phyloP scores from a whole-genome alignment of 1,284 basidiomycete species.

The Moniliophthora roreri region DNA sequence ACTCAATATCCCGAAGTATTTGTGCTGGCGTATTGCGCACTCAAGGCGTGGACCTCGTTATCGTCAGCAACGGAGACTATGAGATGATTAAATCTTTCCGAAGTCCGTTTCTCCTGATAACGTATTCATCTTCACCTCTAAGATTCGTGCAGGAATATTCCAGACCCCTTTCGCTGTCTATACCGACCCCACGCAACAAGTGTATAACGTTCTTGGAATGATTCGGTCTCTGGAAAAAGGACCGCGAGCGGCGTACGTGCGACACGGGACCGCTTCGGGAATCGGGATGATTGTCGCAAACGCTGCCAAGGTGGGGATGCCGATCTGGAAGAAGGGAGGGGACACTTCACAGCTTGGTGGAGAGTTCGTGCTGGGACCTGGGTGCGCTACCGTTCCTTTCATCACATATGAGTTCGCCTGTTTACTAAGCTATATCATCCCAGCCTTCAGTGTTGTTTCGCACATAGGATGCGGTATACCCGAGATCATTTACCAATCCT shows the following conservation, averaged over 20 bases:
- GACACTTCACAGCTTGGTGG: constrained; percentile 71
- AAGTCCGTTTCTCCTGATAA: background rate
- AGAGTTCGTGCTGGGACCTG: constrained; percentile 78
- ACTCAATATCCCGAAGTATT: constrained; percentile 43
- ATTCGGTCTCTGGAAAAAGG: constrained; percentile 41
- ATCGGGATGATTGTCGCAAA: constrained; percentile 62
- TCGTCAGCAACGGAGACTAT: constrained; percentile 70
- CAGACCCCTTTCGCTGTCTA: constrained; percentile 57
- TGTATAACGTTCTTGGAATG: constrained; percentile 72
- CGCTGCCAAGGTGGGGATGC: constrained; percentile 58
- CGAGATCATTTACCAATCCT: constrained; percentile 5
- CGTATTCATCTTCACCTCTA: background rate
- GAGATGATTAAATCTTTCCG: constrained; percentile 33
- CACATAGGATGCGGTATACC: constrained; percentile 12
- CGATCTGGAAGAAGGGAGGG: constrained; percentile 64
- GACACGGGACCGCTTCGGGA: constrained; percentile 52
- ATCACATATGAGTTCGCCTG: background rate
- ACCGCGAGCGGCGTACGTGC: constrained; percentile 58
- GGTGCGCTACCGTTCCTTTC: constrained; percentile 34
- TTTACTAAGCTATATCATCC: background rate
- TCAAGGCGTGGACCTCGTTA: constrained; percentile 52
- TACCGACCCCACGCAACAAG: constrained; percentile 63
- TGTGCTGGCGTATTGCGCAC: constrained; percentile 43
- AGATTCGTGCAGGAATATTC: constrained; percentile 45
- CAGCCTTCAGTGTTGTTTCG: constrained; percentile 5